Evolutionary conservation across 768 basidiomycete species (phyloP), one percentile per base, ranked within the genome.

Genomic region (Agaricus subrufescens): DNA sequence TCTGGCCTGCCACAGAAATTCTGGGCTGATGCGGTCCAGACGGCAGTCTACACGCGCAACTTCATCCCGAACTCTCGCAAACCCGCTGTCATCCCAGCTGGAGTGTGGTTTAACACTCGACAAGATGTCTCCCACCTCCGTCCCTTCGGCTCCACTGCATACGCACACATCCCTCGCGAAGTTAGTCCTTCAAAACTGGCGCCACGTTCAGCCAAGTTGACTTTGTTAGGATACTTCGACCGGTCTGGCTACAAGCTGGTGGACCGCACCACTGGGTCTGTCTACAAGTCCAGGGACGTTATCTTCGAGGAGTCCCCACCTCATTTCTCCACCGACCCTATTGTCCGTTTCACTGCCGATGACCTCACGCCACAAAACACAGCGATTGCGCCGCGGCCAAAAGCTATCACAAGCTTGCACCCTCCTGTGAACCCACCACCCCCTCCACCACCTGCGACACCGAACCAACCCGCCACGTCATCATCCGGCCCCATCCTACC

Each of bases 61-160:
- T 19, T 19, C 19, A 19, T 19, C 19, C 19, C 19, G 19, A 19
- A 19, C 19, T 19, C 19, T 19, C 19, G 19, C 19, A 19, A 19
- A 19, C 19, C 19, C 19, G 19, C 19, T 19, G 19, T 19, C 19
- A 19, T 56, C 9, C 63, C 63, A 7, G 43, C 14, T 12, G 58
- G 68, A 46, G 15, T 50, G 1, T 67, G 66, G 61, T 42, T 5
- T 0, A 59, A 61, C 0, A 38, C 27, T 1, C 59, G 59, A n/a
- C 70, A 67, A 2, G 60, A 72, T 30, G 47, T 75, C 0, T 58
- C 66, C 0, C 63, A 70, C 46, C 52, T 75, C 0, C 61, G 54
- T 3, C 58, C 63, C 4, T 73, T 70, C 46, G 70, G 74, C 25
- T 71, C 67, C 30, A 58, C 50, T 1, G 68, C 65, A 3, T 72